phyloP scores from a whole-genome alignment of 2,329 filamentous ascomycete genomes.

The Neophaeococcomyces mojaviensis region DNA sequence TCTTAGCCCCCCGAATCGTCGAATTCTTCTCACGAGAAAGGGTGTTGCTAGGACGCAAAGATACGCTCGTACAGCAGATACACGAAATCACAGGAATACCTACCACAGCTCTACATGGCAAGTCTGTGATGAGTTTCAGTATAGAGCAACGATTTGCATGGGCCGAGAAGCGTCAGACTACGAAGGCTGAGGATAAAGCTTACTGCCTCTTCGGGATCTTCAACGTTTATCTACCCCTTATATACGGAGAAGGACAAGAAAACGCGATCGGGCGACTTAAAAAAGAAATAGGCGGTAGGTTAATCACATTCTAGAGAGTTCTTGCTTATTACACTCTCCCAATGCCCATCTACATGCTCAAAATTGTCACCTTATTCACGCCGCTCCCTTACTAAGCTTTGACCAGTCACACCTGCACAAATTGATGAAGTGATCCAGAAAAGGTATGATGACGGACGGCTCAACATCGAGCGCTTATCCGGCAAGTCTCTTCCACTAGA shows the following conservation, averaged over 20 bases:
- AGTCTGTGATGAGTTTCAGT: conserved; percentile 15
- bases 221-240: conserved; percentile 10
- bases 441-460: too few species aligned
- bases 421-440: too few species aligned
- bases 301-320: too few species aligned
- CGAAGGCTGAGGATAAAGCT: conserved; percentile 38
- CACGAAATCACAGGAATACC: conserved; percentile 23
- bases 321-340: too few species aligned
- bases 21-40: conserved; percentile 12
- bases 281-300: too few species aligned
- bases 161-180: conserved; percentile 30
- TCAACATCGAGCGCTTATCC: conserved; percentile 32
- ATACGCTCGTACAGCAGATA: conserved; percentile 20
- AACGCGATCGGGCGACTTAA: too few species aligned
- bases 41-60: conserved; percentile 7
- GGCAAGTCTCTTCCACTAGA: conserved; percentile 29
- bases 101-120: conserved; percentile 17
- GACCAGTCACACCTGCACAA: too few species aligned
- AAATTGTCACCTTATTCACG: too few species aligned
- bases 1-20: conserved; percentile 13
- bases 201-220: conserved; percentile 42
- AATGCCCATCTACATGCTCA: too few species aligned
- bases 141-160: conserved; percentile 31
- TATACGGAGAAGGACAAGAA: conserved; percentile 9
- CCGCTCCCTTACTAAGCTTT: too few species aligned